Evolutionary conservation across 2,329 filamentous ascomycete species (phyloP).

Genomic region (Trichophyton mentagrophytes): DNA sequence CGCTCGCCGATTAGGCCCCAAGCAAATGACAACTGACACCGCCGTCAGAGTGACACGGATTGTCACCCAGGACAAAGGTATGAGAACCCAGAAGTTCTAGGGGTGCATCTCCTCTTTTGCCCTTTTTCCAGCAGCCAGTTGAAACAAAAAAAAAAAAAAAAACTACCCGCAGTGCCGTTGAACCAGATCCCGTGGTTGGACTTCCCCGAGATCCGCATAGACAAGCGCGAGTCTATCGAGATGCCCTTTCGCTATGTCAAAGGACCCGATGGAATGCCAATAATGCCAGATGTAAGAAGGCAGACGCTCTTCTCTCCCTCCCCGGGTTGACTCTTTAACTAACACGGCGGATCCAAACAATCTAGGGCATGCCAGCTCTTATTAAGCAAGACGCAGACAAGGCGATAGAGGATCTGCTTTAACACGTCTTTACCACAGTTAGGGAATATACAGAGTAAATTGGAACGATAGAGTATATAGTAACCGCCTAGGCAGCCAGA

Average conservation of each 20-base stretch:
- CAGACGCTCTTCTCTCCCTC: constrained; percentile 6
- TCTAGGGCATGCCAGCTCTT: constrained; percentile 81
- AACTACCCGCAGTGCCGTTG: constrained; percentile 49
- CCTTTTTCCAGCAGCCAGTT: constrained; percentile 5
- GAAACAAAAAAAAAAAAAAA: neutral
- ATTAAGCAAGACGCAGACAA: constrained; percentile 93
- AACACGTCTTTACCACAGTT: constrained; percentile 6
- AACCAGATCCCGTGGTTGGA: constrained; percentile 72
- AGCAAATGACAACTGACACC: constrained; percentile 98
- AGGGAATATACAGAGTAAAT: too few species aligned
- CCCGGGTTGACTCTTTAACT: constrained; percentile 2
- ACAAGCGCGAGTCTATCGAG: constrained; percentile 82
- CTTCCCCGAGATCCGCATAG: constrained; percentile 77
- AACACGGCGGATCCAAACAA: neutral
- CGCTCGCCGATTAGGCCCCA: constrained; percentile 73
- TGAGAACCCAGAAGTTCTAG: constrained; percentile 15
- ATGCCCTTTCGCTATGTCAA: constrained; percentile 98
- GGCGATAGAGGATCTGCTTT: constrained; percentile 74
- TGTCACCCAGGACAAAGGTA: constrained; percentile 73
- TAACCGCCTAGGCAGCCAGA: neutral
- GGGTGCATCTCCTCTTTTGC: neutral
- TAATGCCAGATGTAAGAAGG: constrained; percentile 71
- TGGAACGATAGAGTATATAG: neutral
- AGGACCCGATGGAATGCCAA: constrained; percentile 57
- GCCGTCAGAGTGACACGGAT: constrained; percentile 87